Conservation (phyloP, 768 basidiomycete genomes). For the Suillus cothurnatus region DNA sequence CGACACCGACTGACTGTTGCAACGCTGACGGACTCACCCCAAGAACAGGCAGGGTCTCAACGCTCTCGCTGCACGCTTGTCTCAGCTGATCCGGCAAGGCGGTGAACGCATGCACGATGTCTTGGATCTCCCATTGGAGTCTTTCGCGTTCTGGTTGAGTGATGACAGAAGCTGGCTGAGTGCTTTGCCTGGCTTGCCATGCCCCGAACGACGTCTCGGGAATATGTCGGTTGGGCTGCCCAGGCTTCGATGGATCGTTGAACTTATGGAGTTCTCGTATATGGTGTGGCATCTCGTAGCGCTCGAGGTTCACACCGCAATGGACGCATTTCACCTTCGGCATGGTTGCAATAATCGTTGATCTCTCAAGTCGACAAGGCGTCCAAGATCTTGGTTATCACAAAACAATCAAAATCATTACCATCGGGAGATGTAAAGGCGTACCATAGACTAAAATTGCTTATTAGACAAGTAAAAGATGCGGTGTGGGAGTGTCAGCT, state of each 20-base stretch:
- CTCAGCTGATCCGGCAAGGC: conserved; percentile 12
- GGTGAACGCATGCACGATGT: conserved; percentile 22
- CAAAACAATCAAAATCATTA: background rate
- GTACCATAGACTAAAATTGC: background rate
- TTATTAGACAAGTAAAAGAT: background rate
- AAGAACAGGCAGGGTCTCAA: conserved; percentile 22
- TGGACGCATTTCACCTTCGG: background rate
- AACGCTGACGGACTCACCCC: conserved; percentile 19
- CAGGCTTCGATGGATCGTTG: background rate
- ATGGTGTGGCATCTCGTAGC: background rate
- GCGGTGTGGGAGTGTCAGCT: background rate
- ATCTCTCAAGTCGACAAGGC: background rate
- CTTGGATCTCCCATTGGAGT: conserved; percentile 17
- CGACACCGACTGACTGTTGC: background rate
- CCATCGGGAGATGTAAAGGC: background rate
- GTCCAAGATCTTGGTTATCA: background rate
- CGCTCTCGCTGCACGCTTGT: conserved; percentile 17
- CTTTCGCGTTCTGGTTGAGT: conserved; percentile 17
- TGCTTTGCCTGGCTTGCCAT: background rate
- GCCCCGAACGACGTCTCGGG: background rate
- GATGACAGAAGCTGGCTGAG: background rate
- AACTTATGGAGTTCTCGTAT: background rate
- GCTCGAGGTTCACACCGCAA: background rate
- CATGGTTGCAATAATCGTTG: background rate
- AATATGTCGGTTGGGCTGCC: background rate